A percentile compares a stretch with the other conserved stretches of the same genome.
Conservation (phyloP, 805 yeast species). For the Candida pseudoglaebosa region DNA sequence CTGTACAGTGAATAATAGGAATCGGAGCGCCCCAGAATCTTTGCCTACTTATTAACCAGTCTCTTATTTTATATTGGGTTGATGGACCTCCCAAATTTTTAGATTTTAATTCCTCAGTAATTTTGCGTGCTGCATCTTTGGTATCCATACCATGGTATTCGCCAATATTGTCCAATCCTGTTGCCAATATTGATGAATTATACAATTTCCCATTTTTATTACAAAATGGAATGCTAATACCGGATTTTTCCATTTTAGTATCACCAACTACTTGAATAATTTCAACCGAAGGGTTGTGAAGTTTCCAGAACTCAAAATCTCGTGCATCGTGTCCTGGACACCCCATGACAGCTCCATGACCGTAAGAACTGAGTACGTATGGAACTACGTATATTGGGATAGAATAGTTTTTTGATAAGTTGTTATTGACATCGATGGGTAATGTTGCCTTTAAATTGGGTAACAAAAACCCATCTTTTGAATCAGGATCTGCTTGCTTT, state of each 20-base stretch:
- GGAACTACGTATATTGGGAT: constrained; percentile 88
- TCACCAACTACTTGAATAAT: constrained; percentile 47
- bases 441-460: constrained; percentile 41
- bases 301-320: constrained; percentile 76
- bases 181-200: constrained; percentile 21
- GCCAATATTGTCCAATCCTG: constrained; percentile 28
- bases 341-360: constrained; percentile 96
- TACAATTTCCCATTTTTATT: constrained; percentile 39
- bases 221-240: constrained; percentile 42
- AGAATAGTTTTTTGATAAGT: constrained; percentile 11
- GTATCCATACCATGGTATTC: constrained; percentile 46
- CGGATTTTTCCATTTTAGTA: constrained; percentile 16
- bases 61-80: constrained; percentile 67
- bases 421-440: constrained; percentile 50
- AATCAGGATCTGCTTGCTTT: constrained; percentile 16
- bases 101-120: constrained; percentile 40
- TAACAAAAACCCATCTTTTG: constrained; percentile 55
- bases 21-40: constrained; percentile 99
- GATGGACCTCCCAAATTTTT: constrained; percentile 42
- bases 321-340: constrained; percentile 92
- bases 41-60: constrained; percentile 94
- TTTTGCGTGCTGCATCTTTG: constrained; percentile 47
- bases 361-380: constrained; percentile 79
- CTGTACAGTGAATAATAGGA: constrained; percentile 83
- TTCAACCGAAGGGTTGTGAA: constrained; percentile 47